Conservation (phyloP, 1,139 yeast species). For the Scheffersomyces cryptocercus region DNA sequence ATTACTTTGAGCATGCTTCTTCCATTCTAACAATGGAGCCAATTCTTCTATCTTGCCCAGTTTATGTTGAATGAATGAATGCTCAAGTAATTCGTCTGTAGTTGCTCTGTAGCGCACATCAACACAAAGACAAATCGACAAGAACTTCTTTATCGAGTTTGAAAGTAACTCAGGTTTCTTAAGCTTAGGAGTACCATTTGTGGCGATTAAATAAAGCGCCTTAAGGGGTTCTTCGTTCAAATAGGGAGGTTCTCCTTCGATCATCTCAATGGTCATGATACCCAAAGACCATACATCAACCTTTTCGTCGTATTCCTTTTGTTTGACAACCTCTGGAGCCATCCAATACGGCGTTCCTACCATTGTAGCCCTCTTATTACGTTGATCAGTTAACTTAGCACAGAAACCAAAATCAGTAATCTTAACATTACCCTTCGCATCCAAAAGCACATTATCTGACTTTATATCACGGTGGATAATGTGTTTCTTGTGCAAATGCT, state of each 20-base stretch:
- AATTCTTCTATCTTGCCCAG: constrained; percentile 72
- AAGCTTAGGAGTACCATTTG: constrained; percentile 95
- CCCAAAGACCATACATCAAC: constrained; percentile 98
- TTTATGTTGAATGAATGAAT: constrained; percentile 69
- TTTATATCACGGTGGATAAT: constrained; percentile 96
- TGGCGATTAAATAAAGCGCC: constrained; percentile 87
- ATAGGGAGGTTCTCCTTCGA: constrained; percentile 97
- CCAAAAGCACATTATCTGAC: constrained; percentile 88
- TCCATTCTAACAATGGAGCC: constrained; percentile 73
- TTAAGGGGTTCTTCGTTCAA: constrained; percentile 93
- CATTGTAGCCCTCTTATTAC: constrained; percentile 95
- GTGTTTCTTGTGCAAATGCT: constrained; percentile 85
- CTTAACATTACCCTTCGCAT: constrained; percentile 85
- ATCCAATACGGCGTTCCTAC: constrained; percentile 99
- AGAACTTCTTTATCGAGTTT: constrained; percentile 77
- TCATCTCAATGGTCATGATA: constrained; percentile 98
- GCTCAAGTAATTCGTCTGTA: constrained; percentile 82
- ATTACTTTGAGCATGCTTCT: constrained; percentile 20
- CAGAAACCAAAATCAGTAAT: constrained; percentile 98
- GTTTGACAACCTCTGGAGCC: constrained; percentile 99
- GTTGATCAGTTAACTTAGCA: constrained; percentile 90
- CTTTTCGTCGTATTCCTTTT: constrained; percentile 93
- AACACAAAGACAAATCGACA: constrained; percentile 91
- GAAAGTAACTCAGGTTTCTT: constrained; percentile 83
- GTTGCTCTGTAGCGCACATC: constrained; percentile 91